These are phyloP conservation scores for Peronospora tabacina DNA, from an alignment of 352 stramenopile genomes.

Conservation along the genomic window DNA sequence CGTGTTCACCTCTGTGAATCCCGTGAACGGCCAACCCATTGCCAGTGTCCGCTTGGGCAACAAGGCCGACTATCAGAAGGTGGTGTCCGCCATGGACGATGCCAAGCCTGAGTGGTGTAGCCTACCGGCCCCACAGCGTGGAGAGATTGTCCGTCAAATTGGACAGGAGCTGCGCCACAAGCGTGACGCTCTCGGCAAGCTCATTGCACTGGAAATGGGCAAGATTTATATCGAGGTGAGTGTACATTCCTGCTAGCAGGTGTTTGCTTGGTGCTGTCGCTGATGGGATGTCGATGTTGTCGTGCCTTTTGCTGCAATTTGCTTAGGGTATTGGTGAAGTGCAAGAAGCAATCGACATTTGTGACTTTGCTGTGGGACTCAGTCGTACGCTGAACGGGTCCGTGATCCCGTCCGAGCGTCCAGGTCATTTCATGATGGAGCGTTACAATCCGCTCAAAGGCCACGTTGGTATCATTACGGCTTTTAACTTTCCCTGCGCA, in stretches of 20 bases:
- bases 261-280: neutral
- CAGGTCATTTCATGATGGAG: constrained; percentile 91
- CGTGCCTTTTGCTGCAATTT: constrained; percentile 3
- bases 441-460: constrained; percentile 90
- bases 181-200: constrained; percentile 81
- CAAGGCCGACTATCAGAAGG: constrained; percentile 76
- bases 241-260: neutral
- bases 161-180: constrained; percentile 85
- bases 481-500: constrained; percentile 91
- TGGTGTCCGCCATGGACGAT: constrained; percentile 72
- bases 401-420: constrained; percentile 87
- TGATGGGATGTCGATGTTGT: neutral
- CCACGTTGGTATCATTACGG: constrained; percentile 89
- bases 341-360: constrained; percentile 92
- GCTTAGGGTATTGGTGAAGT: constrained; percentile 85
- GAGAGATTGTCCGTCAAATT: constrained; percentile 90
- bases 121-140: constrained; percentile 77
- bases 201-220: constrained; percentile 91
- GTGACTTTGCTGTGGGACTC: constrained; percentile 89
- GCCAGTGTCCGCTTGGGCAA: constrained; percentile 76
- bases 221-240: constrained; percentile 87
- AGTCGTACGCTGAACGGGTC: constrained; percentile 83
- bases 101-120: constrained; percentile 82
- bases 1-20: constrained; percentile 79
- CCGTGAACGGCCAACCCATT: constrained; percentile 76